Base-by-base conservation (phyloP, 2,329 filamentous ascomycete species). In the Diaporthe vexans region DNA sequence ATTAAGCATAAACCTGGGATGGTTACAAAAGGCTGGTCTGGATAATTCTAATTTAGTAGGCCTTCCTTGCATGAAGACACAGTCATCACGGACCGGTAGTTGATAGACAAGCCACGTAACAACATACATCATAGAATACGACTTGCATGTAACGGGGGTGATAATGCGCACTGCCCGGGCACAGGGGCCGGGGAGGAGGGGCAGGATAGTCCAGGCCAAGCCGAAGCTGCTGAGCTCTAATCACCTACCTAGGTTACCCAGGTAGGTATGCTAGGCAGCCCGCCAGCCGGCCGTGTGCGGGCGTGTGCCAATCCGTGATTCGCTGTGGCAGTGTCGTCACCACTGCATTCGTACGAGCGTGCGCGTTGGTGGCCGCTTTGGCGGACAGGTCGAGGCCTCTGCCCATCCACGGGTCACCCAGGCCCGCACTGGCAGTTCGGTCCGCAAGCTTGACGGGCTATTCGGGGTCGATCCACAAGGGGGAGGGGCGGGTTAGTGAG, bases 291-390 rank as follows among this genome's bases (percentile, higher is more conserved):
- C 63, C 63, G 63, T 67, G 48, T 68, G 48, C 48, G 26, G 33
- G n/a, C 29, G 48, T 37, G 21, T 26, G 33, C 63, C 29, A 26
- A 33, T 33, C 26, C n/a, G 21, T 68, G 48, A 68, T 68, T 68
- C 63, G 63, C 54, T 26, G 40, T 19, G 40, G 40, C 17, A 17
- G 40, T 43, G 63, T 37, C 63, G 63, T 37, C 48, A 68, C 40
- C 33, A 54, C 63, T 68, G 63, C 63, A 54, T 68, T 68, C 63
- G 63, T 54, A 54, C 29, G 63, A 68, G 63, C 63, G 63, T 68
- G 33, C 63, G 63, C 17, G 63, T 68, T 68, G 63, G 63, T 68
- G 63, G 63, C 63, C 63, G 63, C 63, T 68, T 54, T 68, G 63
- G 48, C 63, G 48, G 63, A 33, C 63, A n/a, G 63, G 48, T 68